A percentile compares a stretch with the other conserved stretches of the same genome.
These are phyloP conservation scores for Stagonosporopsis tanaceti DNA, from an alignment of 2,329 filamentous ascomycete species.

Conservation along the genomic window DNA sequence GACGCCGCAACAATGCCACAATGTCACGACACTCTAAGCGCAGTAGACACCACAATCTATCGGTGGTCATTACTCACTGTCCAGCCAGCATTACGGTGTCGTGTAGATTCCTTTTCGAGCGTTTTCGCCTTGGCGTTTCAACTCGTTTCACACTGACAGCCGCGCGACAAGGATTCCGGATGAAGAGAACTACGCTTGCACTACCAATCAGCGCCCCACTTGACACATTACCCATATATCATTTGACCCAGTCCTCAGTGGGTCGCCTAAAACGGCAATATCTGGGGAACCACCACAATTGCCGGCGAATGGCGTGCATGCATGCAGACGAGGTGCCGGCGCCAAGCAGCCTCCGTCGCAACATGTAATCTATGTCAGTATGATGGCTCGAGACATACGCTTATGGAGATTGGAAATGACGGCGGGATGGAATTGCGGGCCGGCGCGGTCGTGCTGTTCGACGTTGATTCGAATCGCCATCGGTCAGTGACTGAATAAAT, in stretches of 20 bases:
- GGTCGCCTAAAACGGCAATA: conserved; percentile 29
- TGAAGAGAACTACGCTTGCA: conserved; percentile 10
- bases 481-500: conserved; percentile 4
- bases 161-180: conserved; percentile 14
- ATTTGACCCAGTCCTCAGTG: conserved; percentile 22
- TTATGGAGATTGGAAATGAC: conserved; percentile 19
- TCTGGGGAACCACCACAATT: conserved; percentile 24
- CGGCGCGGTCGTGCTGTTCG: conserved; percentile 6
- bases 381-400: conserved; percentile 14
- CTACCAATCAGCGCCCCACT: conserved; percentile 24
- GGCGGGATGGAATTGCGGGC: conserved; percentile 13
- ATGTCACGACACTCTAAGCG: not conserved
- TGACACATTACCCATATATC: conserved; percentile 29
- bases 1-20: not conserved
- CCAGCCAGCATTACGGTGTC: not conserved
- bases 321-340: conserved; percentile 20
- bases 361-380: conserved; percentile 34
- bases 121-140: conserved; percentile 22
- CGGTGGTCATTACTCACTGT: not conserved
- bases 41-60: not conserved
- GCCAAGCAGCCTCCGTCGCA: conserved; percentile 31
- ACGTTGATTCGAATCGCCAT: conserved; percentile 1
- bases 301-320: conserved; percentile 23
- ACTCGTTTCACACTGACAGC: conserved; percentile 17
- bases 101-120: not conserved